A percentile compares a stretch with the other conserved stretches of the same genome.
phyloP scores from a whole-genome alignment of 139 green algal species.

The Penium margaritaceum region DNA sequence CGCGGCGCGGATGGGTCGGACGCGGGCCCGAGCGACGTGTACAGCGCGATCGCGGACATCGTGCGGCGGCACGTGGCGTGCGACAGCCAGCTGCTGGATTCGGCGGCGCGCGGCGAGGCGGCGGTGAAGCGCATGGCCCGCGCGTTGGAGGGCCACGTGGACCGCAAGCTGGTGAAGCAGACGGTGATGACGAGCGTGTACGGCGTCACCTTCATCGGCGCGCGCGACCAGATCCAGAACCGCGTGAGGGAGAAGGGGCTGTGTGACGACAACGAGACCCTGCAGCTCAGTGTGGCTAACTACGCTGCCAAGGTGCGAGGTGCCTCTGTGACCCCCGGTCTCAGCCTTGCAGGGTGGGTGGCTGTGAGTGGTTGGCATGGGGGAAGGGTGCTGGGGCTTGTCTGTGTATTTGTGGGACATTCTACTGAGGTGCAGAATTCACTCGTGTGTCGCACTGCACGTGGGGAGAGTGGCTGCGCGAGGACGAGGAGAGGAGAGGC shows the following conservation, averaged over 20 bases:
- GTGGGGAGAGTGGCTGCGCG: too few relatives aligned
- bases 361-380: background rate
- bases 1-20: conserved; percentile 46
- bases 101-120: too few relatives aligned
- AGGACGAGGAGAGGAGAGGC: too few relatives aligned
- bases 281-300: conserved; percentile 52
- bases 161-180: conserved; percentile 97
- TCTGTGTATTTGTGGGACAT: background rate
- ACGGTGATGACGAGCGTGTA: conserved; percentile 99
- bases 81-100: background rate
- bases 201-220: conserved; percentile 86
- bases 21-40: conserved; percentile 71
- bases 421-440: background rate
- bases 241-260: conserved; percentile 67
- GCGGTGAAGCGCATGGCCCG: conserved; percentile 31
- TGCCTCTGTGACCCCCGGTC: background rate
- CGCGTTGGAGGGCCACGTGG: conserved; percentile 55
- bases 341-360: background rate
- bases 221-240: conserved; percentile 73
- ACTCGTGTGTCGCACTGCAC: background rate
- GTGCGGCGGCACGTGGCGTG: conserved; percentile 8
- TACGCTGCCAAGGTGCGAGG: conserved; percentile 60
- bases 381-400: background rate
- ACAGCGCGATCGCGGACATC: conserved; percentile 58
- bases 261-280: conserved; percentile 45